These are phyloP conservation scores for Moesziomyces sp. DNA, from an alignment of 1,284 basidiomycete species.

Conservation along the genomic window DNA sequence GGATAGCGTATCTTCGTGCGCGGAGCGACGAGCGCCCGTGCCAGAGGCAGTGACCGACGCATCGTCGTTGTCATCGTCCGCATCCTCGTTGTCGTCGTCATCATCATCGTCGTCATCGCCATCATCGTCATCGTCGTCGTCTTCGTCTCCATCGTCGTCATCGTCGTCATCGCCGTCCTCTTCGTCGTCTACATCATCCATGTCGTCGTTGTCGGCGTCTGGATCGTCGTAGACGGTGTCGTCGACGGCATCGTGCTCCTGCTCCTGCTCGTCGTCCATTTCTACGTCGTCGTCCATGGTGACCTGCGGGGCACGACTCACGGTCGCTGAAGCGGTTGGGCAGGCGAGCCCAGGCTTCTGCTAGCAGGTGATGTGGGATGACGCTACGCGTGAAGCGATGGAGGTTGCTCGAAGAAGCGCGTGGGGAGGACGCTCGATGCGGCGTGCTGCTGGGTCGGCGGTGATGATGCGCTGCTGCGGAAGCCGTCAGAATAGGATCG, in stretches of 20 bases:
- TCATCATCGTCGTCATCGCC: conserved; percentile 24
- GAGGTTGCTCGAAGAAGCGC: too few relatives aligned
- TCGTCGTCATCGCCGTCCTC: conserved; percentile 19
- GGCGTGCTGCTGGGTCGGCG: too few relatives aligned
- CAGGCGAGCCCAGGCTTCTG: too few relatives aligned
- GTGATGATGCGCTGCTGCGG: too few relatives aligned
- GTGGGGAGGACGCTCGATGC: too few relatives aligned
- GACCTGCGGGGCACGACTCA: not conserved
- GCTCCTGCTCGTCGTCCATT: conserved; percentile 47
- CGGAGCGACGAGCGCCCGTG: conserved; percentile 12
- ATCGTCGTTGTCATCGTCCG: conserved; percentile 4
- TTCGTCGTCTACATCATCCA: conserved; percentile 27
- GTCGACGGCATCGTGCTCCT: conserved; percentile 30
- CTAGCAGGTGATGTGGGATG: too few relatives aligned
- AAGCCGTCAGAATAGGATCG: too few relatives aligned
- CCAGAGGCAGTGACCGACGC: conserved; percentile 20
- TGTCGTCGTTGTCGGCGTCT: conserved; percentile 18
- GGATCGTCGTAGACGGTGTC: conserved; percentile 36
- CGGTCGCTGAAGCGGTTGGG: too few relatives aligned
- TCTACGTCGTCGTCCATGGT: conserved; percentile 52
- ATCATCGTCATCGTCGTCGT: conserved; percentile 23
- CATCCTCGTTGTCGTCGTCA: conserved; percentile 17
- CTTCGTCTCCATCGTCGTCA: conserved; percentile 20
- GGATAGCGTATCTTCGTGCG: conserved; percentile 22
- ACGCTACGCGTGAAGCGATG: too few relatives aligned